Evolutionary conservation across 306 rosid species (phyloP).

Genomic region (Inga leiocalycina): DNA sequence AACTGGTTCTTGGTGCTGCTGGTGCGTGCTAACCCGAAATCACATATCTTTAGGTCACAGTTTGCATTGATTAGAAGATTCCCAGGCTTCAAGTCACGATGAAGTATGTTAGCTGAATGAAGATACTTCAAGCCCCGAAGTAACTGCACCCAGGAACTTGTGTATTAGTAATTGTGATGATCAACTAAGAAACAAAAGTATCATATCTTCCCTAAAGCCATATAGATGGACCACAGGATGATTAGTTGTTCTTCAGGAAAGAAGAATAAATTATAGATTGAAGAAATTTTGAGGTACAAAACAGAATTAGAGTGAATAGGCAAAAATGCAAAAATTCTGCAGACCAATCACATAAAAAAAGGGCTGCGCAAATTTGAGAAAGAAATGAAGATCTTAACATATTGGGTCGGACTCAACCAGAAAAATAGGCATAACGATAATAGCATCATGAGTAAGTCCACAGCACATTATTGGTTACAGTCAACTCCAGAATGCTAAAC

Average conservation of each 20-base stretch:
- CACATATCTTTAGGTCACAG: conserved; percentile 94
- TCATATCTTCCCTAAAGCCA: not conserved
- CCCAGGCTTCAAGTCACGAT: conserved; percentile 94
- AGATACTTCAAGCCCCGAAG: conserved; percentile 92
- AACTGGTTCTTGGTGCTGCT: conserved; percentile 80
- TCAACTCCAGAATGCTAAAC: conserved; percentile 26
- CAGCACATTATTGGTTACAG: not conserved
- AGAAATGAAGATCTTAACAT: not conserved
- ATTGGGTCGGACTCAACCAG: not conserved
- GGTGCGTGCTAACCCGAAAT: conserved; percentile 91
- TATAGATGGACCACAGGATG: conserved; percentile 12
- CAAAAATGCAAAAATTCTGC: conserved; percentile 13
- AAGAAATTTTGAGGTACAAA: not conserved
- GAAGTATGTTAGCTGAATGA: conserved; percentile 95
- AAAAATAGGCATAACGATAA: not conserved
- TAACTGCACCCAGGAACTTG: conserved; percentile 57
- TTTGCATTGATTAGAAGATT: conserved; percentile 92
- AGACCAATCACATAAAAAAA: conserved; percentile 4
- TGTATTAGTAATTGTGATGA: conserved; percentile 36
- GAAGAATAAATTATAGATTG: not conserved
- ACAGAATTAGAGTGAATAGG: conserved; percentile 23
- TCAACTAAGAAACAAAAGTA: conserved; percentile 23
- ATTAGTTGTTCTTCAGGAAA: conserved; percentile 16
- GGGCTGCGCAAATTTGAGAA: not conserved
- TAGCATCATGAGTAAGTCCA: conserved; percentile 16